Evolutionary conservation across 257 asterid genomes (phyloP).

Genomic region (Primulina eburnea): DNA sequence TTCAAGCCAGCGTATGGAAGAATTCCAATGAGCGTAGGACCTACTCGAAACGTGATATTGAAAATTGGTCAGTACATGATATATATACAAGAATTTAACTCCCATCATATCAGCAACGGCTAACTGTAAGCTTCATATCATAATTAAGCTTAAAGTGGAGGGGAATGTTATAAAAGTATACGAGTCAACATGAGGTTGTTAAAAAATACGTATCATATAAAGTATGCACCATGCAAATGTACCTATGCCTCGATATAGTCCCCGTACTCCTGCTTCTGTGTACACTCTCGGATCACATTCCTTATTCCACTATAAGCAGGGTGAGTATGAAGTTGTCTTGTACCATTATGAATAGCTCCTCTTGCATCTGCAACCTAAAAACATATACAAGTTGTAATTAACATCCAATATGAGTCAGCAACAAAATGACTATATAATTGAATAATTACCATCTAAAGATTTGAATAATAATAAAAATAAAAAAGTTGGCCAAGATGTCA

Average conservation of each 20-base stretch:
- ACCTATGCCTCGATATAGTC: slow-evolving; percentile 93
- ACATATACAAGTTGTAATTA: neutral
- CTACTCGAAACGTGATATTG: slow-evolving; percentile 33
- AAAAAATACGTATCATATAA: neutral
- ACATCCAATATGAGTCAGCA: neutral
- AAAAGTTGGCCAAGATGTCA: neutral
- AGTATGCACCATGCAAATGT: slow-evolving; percentile 13
- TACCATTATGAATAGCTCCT: slow-evolving; percentile 38
- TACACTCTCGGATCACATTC: slow-evolving; percentile 74
- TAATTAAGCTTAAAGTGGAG: neutral
- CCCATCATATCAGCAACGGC: neutral
- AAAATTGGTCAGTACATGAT: neutral
- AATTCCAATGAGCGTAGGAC: slow-evolving; percentile 91
- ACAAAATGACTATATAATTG: neutral
- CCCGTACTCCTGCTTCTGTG: slow-evolving; percentile 80
- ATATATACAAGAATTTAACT: neutral
- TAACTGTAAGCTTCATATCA: neutral
- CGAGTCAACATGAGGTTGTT: neutral
- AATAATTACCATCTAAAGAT: no score
- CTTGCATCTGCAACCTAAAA: slow-evolving; percentile 59
- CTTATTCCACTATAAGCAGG: slow-evolving; percentile 69
- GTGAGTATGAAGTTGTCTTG: slow-evolving; percentile 34
- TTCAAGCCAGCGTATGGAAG: slow-evolving; percentile 96
- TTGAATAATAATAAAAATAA: neutral
- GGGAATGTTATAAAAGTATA: neutral